Base-by-base conservation (phyloP, 768 basidiomycete species). In the Fibroporia radiculosa region DNA sequence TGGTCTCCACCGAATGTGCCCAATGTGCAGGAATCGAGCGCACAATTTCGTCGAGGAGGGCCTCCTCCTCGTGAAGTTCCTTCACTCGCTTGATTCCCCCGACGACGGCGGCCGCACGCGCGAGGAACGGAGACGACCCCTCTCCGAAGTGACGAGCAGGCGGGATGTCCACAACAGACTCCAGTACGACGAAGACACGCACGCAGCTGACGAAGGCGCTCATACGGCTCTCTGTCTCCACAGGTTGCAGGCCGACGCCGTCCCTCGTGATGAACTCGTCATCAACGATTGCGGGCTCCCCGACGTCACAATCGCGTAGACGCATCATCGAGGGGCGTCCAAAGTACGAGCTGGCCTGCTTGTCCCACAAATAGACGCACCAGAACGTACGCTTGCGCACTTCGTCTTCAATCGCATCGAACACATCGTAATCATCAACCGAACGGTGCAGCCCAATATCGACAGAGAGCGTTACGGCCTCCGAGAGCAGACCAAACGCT, bases 351-450 rank as follows among this genome's bases (percentile, higher is more conserved):
- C 80, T 71, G 6, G 92, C 78, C 57, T 93, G 92, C 65, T 96
- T 95, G 65, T 96, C 93, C 93, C 93, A 95, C 40, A 89, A 75
- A 65, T 95, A 96, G 22, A 93, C 89, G 48, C 89, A 89, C 91
- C 92, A 96, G 63, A 96, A 96, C 0, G 93, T 95, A 54, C 92
- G 81, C 64, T 93, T 95, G 47, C 93, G 77, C 23, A 92, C 80
- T 61, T 95, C 90, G 48, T 87, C 84, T 61, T 93, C 92, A 51
- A 93, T 83, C 7, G 85, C 76, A 63, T 92, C 84, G 61, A 96
- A 95, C 41, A 88, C 72, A 58, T 88, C 84, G 57, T 89, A 89
- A 12, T 79, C 81, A 51, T 92, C 89, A 0, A 86, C 82, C 31
- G 81, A 84, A 41, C 92, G 83, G 62, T 96, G 92, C 20, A 95